Evolutionary conservation across 495 filamentous ascomycete genomes (phyloP), one percentile per base, ranked within the genome.

Genomic region (Podospora pseudoanserina): DNA sequence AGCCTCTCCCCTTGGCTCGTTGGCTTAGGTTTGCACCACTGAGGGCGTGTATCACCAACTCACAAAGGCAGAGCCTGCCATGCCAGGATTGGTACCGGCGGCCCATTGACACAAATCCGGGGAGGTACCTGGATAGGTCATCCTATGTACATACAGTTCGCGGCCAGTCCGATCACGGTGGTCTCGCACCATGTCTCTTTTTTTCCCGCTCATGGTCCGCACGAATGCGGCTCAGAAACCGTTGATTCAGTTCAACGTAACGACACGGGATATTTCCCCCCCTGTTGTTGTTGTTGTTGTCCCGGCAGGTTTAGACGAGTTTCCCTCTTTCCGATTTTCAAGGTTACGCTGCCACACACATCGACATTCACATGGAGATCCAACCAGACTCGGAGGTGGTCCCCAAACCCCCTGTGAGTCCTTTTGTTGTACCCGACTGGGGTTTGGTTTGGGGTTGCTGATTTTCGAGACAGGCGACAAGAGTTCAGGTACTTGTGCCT

Each of bases 241-340:
- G 20, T 49, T 49, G 61, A 44, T 49, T 63, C 61, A 63, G 60
- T 28, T 28, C 61, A 6, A 67, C 63, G 26, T 69, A 60, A 53
- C 62, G 44, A 1, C 18, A 16, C 53, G 27, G 65, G 30, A 44
- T 44, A 49, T 23, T 28, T 39, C 18, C 55, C 28, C 28, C 55
- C 34, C 30, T 32, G 5, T 7, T 23, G 20, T 23, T 23, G 20
- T 23, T 23, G 20, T 23, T 23, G 20, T 7, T 7, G 2, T n/a
- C 30, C 19, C 39, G 70, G 70, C 70, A 72, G 55, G 66, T 69
- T 67, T 72, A 72, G 64, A 66, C 70, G 70, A 69, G 54, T 19
- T 27, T 49, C 23, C 32, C 54, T 11, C 23, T 56, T 32, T n/a
- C n/a, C 27, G 18, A 61, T 5, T 2, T 16, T 7, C 54, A 64